Base-by-base conservation (phyloP, 73 alveolate species). In the Paramecium biaurelia region DNA sequence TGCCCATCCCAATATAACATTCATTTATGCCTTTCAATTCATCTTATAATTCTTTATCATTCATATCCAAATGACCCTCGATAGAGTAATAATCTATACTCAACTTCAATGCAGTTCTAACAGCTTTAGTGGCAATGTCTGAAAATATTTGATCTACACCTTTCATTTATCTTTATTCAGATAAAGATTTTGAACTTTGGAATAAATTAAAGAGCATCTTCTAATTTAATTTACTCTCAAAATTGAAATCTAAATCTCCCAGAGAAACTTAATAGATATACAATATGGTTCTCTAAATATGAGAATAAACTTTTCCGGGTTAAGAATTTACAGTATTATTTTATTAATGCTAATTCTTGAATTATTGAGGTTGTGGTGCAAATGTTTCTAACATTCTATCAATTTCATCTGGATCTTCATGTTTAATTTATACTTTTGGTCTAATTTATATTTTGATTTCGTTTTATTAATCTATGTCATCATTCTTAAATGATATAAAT, bases 1-100 rank as follows among this genome's bases (percentile, higher is more conserved):
- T 67, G 8, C 94, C 94, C 85, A 89, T 70, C 5, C 94, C 94
- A 7, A 89, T 47, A 70, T 45, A 70, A 70, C 82, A 38, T 47
- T 70, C 92, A 23, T 30, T 72, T 20, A 20, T 18, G 4, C 28
- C 26, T 12, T 28, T 21, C 18, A 79, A 11, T 34, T 79, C 70
- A 6, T 79, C 41, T 7, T 43, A 23, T 14, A 79, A 18, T 23
- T 79, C 70, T 2, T 14, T 8, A 79, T 79, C 90, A 43, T 45
- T 23, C 12, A 79, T 24, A 7, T 7, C 10, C 56, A 79, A 43
- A 43, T 43, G 70, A n/a, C 90, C 90, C 18, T 79, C 90, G 5
- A 79, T 45, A 6, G 76, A 79, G 18, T 43, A 43, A 24, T 1
- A 11, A 8, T 79, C 90, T 14, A 79, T 14, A 79, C 90, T 21